These are phyloP conservation scores for Euptelea pleiosperma DNA, from an alignment of 164 flowering plant genomes.

Conservation along the genomic window DNA sequence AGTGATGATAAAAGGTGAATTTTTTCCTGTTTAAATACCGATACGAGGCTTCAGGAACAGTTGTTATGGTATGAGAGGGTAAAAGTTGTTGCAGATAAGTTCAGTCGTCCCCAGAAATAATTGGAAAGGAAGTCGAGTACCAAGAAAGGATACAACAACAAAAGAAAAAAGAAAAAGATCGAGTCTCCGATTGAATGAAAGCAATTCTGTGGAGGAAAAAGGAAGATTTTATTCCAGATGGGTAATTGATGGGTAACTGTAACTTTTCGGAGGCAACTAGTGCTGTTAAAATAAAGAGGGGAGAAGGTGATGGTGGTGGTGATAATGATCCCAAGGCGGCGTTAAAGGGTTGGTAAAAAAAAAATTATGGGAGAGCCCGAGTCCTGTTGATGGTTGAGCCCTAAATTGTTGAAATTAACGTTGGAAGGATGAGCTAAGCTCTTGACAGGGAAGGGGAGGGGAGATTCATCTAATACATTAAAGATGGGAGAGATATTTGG, in stretches of 20 bases:
- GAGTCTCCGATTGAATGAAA: neutral
- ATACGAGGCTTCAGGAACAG: neutral
- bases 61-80: neutral
- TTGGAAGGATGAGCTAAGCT: neutral
- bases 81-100: slow-evolving; percentile 2
- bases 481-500: slow-evolving; percentile 6
- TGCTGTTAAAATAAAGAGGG: too few relatives aligned
- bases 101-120: slow-evolving; percentile 2
- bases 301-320: neutral
- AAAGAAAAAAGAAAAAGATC: too few relatives aligned
- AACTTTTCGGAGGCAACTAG: too few relatives aligned
- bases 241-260: slow-evolving; percentile 2
- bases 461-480: neutral
- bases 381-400: neutral
- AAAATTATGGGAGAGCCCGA: neutral
- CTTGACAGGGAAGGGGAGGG: neutral
- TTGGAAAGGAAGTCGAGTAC: slow-evolving; percentile 8
- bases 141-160: neutral
- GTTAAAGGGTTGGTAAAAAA: too few relatives aligned
- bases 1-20: neutral
- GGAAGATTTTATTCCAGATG: neutral
- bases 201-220: neutral
- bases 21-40: too few relatives aligned
- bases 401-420: neutral
- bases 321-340: too few relatives aligned